A percentile compares a stretch with the other conserved stretches of the same genome.
These are phyloP conservation scores for Penicillium odoratum DNA, from an alignment of 495 filamentous ascomycete genomes.

Conservation along the genomic window DNA sequence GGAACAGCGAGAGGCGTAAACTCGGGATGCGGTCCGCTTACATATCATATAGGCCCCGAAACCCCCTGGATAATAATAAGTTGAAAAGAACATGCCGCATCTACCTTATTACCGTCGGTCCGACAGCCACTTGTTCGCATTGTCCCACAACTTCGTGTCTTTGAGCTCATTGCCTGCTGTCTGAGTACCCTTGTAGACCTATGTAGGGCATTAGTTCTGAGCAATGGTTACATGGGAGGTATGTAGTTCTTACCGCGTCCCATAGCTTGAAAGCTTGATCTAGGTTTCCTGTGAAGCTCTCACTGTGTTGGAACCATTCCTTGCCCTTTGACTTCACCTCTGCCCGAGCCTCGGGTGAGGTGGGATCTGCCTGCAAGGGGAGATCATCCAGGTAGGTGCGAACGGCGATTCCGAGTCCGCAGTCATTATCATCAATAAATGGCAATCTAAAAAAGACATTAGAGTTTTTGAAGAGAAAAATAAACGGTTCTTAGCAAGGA, in stretches of 20 bases:
- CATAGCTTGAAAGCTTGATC: constrained; percentile 80
- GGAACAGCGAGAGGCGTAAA: constrained; percentile 5
- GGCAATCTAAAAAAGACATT: constrained; percentile 66
- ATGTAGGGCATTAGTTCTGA: constrained; percentile 14
- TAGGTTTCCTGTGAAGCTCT: constrained; percentile 74
- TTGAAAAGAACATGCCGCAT: constrained; percentile 16
- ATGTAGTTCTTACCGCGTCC: constrained; percentile 61
- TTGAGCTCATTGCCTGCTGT: constrained; percentile 61
- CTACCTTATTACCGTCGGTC: constrained; percentile 41
- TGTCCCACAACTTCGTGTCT: constrained; percentile 62
- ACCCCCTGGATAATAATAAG: constrained; percentile 12
- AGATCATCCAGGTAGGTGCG: constrained; percentile 92
- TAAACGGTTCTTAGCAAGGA: not conserved
- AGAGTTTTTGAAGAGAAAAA: constrained; percentile 26
- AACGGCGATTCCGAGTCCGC: constrained; percentile 83
- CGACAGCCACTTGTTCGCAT: constrained; percentile 65
- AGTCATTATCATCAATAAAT: constrained; percentile 80
- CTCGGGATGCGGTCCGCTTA: constrained; percentile 10
- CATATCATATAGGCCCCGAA: constrained; percentile 17
- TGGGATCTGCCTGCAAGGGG: constrained; percentile 51
- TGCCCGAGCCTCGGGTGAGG: constrained; percentile 58
- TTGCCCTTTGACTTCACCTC: constrained; percentile 65
- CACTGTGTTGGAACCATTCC: constrained; percentile 72
- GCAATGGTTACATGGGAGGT: not conserved
- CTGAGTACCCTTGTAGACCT: constrained; percentile 68